A percentile compares a stretch with the other conserved stretches of the same genome.
Conservation (phyloP, 2,329 filamentous ascomycete species). For the Fusarium cyanostomum region DNA sequence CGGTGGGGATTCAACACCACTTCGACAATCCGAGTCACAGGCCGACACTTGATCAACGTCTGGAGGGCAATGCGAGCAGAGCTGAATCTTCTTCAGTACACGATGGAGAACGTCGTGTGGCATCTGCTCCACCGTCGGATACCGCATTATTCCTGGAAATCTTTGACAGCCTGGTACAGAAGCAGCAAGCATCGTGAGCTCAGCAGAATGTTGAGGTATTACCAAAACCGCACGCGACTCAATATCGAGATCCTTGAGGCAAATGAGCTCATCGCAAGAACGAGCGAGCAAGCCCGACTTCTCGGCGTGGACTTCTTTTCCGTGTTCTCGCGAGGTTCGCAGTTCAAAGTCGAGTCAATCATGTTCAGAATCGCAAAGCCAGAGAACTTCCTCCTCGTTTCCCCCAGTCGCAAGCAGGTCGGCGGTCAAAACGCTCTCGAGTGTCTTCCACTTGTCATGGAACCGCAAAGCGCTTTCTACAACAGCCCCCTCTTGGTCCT, state of each 20-base stretch:
- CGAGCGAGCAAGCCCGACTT: conserved; percentile 91
- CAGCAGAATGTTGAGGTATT: conserved; percentile 80
- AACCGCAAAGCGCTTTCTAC: conserved; percentile 95
- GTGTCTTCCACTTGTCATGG: conserved; percentile 95
- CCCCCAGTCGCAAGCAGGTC: conserved; percentile 90
- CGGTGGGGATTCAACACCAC: conserved; percentile 95
- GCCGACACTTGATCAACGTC: conserved; percentile 95
- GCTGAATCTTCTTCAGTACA: conserved; percentile 91
- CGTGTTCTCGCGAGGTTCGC: conserved; percentile 92
- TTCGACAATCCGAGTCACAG: conserved; percentile 90
- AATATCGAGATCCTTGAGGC: conserved; percentile 91
- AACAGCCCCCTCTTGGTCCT: conserved; percentile 87
- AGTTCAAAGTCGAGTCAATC: conserved; percentile 98
- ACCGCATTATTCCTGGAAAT: conserved; percentile 83
- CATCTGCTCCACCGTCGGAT: conserved; percentile 88
- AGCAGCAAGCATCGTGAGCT: conserved; percentile 75
- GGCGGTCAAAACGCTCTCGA: conserved; percentile 94
- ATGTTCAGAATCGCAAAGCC: conserved; percentile 99
- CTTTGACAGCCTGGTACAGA: conserved; percentile 84
- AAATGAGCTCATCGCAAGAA: conserved; percentile 88
- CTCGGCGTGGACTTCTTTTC: conserved; percentile 97
- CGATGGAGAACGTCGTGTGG: conserved; percentile 94
- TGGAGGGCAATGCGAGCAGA: conserved; percentile 97
- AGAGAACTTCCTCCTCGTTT: conserved; percentile 90
- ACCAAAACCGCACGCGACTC: conserved; percentile 76